Evolutionary conservation across 176 grass and related monocot species (phyloP), one percentile per base, ranked within the genome.

Genomic region (Oryza nivara): DNA sequence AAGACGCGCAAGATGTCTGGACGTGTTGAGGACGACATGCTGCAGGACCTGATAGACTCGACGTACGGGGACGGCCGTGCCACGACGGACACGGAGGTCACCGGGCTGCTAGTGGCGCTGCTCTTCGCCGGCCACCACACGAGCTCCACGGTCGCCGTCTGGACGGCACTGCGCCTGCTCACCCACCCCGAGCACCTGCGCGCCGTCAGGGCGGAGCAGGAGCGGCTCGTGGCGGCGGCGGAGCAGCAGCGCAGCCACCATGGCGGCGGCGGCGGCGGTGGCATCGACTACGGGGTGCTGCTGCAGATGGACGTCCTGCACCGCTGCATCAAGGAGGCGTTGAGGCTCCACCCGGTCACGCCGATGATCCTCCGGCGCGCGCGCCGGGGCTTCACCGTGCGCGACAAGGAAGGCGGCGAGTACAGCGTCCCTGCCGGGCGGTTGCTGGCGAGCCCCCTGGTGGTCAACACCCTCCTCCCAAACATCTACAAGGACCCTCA

Each of bases 111-210:
- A 7, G 79, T 93, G 6, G 82, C 88, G 11, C 56, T 75, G 9
- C 75, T 93, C 52, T 88, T 93, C 65, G 88, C 85, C 11, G 81
- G 85, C 6, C 82, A 93, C 19, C 85, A 90, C 73, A 93, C 85
- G 20, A 90, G 82, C 65, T 83, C 81, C 64, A 78, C 60, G 6
- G 72, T 74, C 30, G 75, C 85, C 4, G 63, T 75, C 28, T 93
- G 85, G 85, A 92, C 81, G 3, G 86, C 66, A n/a, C 69, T 77
- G 23, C 68, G 87, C 77, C 81, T 92, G 34, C 80, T 82, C 72
- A 70, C 40, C 38, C 70, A 80, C 67, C 34, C 52, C 25, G 14
- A 69, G 43, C 86, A 56, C 46, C 44, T 92, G 38, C 14, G 20
- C 20, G 69, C 44, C 4, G 88, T 79, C 40, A 1, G 74, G 11